A percentile compares a stretch with the other conserved stretches of the same genome.
These are phyloP conservation scores for Ormosia semicastrata DNA, from an alignment of 306 rosid species.

Conservation along the genomic window DNA sequence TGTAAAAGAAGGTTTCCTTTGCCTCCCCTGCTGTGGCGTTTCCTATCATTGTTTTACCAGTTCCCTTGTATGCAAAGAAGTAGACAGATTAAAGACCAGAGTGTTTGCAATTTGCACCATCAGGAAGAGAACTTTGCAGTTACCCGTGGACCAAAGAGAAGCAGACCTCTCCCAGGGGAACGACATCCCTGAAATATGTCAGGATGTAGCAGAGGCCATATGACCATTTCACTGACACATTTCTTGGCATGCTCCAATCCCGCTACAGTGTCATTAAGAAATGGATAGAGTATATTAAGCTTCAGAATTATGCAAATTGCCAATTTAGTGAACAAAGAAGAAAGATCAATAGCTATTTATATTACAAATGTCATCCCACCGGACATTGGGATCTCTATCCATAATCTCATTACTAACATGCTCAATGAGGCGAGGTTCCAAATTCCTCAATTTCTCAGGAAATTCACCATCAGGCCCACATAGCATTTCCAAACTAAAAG, in stretches of 20 bases:
- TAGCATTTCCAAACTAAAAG: slow-evolving; percentile 77
- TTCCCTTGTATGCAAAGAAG: slow-evolving; percentile 63
- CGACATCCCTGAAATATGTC: slow-evolving; percentile 93
- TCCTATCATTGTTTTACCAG: slow-evolving; percentile 99
- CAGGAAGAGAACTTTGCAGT: slow-evolving; percentile 39
- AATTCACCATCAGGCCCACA: slow-evolving; percentile 97
- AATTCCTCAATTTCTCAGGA: slow-evolving; percentile 95
- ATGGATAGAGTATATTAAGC: slow-evolving; percentile 21
- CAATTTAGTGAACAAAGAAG: slow-evolving; percentile 18
- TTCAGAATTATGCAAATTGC: slow-evolving; percentile 6
- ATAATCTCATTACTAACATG: slow-evolving; percentile 96
- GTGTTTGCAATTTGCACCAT: slow-evolving; percentile 7
- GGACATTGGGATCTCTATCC: slow-evolving; percentile 94
- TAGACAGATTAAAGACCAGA: slow-evolving; percentile 25
- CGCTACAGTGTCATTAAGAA: slow-evolving; percentile 47
- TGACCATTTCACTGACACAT: slow-evolving; percentile 92
- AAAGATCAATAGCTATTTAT: slow-evolving; percentile 17
- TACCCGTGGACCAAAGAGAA: slow-evolving; percentile 97
- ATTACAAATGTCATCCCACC: slow-evolving; percentile 83
- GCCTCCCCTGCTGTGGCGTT: slow-evolving; percentile 99
- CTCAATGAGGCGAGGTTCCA: slow-evolving; percentile 96
- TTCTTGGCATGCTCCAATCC: slow-evolving; percentile 87
- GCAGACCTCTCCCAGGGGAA: slow-evolving; percentile 95
- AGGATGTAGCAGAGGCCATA: slow-evolving; percentile 82
- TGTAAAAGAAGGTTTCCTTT: slow-evolving; percentile 94